phyloP scores from a whole-genome alignment of 2,329 filamentous ascomycete species.

The Neofusicoccum parvum region DNA sequence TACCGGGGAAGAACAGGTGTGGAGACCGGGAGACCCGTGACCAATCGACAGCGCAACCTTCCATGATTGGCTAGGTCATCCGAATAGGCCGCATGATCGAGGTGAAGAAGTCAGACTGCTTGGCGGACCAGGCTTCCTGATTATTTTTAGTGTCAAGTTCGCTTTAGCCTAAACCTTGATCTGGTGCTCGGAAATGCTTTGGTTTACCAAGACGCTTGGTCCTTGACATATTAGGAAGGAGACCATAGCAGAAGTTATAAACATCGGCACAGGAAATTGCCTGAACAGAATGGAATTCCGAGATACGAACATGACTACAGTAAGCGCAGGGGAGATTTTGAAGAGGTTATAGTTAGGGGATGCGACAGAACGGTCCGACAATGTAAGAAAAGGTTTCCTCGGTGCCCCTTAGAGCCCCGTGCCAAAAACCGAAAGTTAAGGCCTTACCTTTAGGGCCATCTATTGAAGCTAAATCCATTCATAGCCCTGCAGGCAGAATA shows the following conservation, averaged over 20 bases:
- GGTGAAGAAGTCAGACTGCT: not conserved
- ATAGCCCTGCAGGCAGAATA: too few relatives aligned
- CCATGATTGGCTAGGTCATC: not conserved
- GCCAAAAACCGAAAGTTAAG: too few relatives aligned
- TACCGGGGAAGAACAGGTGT: not conserved
- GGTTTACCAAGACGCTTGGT: not conserved
- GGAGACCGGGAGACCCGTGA: not conserved
- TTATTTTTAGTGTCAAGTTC: not conserved
- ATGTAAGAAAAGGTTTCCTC: too few relatives aligned
- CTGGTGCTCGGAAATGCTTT: not conserved
- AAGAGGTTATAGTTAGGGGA: too few relatives aligned
- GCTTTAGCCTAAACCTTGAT: not conserved
- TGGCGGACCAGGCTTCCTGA: not conserved
- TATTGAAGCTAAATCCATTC: too few relatives aligned
- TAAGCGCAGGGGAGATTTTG: too few relatives aligned
- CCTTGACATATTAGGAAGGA: not conserved
- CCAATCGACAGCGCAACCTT: not conserved
- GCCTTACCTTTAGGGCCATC: too few relatives aligned
- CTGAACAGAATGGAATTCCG: too few relatives aligned
- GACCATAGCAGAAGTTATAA: not conserved
- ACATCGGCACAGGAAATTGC: too few relatives aligned
- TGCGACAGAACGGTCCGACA: too few relatives aligned
- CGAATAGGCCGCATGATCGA: not conserved
- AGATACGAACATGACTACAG: too few relatives aligned
- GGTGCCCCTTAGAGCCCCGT: too few relatives aligned